Conservation (phyloP, 768 basidiomycete species). For the Trichaptum fuscoviolaceum region DNA sequence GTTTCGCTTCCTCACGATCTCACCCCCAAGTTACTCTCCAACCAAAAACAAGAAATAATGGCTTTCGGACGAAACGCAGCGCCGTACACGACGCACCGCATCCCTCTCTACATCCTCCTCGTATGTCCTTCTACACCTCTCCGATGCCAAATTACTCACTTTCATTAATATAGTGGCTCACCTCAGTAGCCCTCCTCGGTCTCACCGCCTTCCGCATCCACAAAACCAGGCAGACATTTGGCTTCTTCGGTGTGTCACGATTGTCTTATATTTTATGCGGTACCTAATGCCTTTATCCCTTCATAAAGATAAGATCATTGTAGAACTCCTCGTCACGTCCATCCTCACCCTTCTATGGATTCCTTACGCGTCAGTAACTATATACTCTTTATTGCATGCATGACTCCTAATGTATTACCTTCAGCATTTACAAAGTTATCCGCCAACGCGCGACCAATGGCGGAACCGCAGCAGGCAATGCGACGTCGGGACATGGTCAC, state of each 20-base stretch:
- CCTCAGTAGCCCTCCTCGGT: neutral
- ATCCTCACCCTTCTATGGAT: constrained; percentile 17
- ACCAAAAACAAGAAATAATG: neutral
- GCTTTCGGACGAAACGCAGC: neutral
- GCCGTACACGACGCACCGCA: neutral
- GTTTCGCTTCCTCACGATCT: no score
- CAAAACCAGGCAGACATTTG: neutral
- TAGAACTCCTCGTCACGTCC: constrained; percentile 23
- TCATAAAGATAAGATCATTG: constrained; percentile 22
- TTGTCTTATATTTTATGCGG: neutral
- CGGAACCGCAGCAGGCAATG: neutral
- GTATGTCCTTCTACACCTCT: neutral
- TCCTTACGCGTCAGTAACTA: constrained; percentile 19
- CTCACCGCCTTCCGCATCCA: neutral
- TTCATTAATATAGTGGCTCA: neutral
- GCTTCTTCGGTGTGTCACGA: neutral
- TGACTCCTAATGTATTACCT: no score
- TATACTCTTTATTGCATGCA: no score
- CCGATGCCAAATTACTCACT: no score
- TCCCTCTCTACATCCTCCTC: neutral
- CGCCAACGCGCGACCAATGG: neutral
- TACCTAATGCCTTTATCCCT: no score
- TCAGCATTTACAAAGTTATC: neutral
- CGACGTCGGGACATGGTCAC: no score
- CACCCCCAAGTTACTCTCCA: no score